A percentile compares a stretch with the other conserved stretches of the same genome.
phyloP scores from a whole-genome alignment of 108 stramenopile species.

The Chaetoceros tenuissimus region DNA sequence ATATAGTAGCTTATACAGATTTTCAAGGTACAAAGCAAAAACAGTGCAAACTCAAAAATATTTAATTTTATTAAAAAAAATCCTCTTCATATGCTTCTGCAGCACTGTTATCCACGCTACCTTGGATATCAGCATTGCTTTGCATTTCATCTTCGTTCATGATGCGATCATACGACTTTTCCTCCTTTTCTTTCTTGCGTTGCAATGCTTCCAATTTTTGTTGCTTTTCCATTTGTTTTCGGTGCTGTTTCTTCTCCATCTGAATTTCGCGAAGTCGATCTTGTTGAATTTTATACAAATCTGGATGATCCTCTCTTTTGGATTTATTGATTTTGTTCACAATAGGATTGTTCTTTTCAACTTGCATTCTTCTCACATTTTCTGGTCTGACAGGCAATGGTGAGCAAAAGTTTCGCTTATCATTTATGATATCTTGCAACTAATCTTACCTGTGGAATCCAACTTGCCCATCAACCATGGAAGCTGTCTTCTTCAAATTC shows the following conservation, averaged over 20 bases:
- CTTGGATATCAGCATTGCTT: constrained; percentile 46
- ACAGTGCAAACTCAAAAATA: too few relatives aligned
- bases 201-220: constrained; percentile 40
- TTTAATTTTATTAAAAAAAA: constrained; percentile 66
- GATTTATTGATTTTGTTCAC: constrained; percentile 73
- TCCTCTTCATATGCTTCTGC: constrained; percentile 81
- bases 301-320: constrained; percentile 43
- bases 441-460: too few relatives aligned
- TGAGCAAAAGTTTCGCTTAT: too few relatives aligned
- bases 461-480: constrained; percentile 76
- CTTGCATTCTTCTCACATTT: constrained; percentile 57
- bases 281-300: constrained; percentile 55
- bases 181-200: constrained; percentile 39
- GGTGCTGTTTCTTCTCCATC: constrained; percentile 53
- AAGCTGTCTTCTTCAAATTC: constrained; percentile 66
- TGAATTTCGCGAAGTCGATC: constrained; percentile 52
- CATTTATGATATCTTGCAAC: too few relatives aligned
- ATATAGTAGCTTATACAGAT: too few relatives aligned
- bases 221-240: constrained; percentile 38
- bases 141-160: constrained; percentile 55
- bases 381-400: too few relatives aligned
- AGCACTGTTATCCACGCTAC: constrained; percentile 66
- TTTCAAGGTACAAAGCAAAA: too few relatives aligned
- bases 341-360: constrained; percentile 68
- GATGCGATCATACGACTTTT: constrained; percentile 67